phyloP scores from a whole-genome alignment of 2,329 filamentous ascomycete species.

The Pseudonectria buxi region DNA sequence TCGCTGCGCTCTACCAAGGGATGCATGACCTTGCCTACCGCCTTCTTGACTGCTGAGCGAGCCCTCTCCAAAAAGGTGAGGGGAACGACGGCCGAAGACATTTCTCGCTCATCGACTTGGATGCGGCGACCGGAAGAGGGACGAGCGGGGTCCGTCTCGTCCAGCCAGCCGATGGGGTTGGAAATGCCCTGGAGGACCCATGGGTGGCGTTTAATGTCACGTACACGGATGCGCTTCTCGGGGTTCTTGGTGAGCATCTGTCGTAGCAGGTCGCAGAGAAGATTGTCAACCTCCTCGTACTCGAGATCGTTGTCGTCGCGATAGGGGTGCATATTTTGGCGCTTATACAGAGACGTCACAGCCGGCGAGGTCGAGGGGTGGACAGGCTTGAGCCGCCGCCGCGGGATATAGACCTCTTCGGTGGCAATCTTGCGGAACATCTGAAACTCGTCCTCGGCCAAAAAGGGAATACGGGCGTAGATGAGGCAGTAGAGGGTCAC shows the following conservation, averaged over 20 bases:
- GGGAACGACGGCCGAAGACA: conserved; percentile 84
- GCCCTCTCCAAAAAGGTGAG: conserved; percentile 82
- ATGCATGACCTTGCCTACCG: conserved; percentile 57
- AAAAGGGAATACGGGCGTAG: conserved; percentile 87
- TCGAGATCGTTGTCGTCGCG: conserved; percentile 70
- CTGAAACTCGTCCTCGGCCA: conserved; percentile 84
- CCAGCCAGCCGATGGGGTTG: conserved; percentile 76
- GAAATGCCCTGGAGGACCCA: conserved; percentile 80
- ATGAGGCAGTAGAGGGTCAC: conserved; percentile 95
- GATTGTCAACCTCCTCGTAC: conserved; percentile 80
- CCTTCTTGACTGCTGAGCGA: conserved; percentile 67
- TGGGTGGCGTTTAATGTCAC: conserved; percentile 87
- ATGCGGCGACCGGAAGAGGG: conserved; percentile 78
- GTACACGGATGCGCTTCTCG: conserved; percentile 76
- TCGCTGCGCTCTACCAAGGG: conserved; percentile 52
- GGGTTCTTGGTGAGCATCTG: conserved; percentile 86
- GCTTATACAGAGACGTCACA: conserved; percentile 48
- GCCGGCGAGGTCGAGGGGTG: conserved; percentile 52
- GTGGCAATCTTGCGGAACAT: conserved; percentile 90
- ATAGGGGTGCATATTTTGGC: conserved; percentile 58
- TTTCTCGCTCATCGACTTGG: conserved; percentile 83
- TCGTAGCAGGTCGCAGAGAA: conserved; percentile 69
- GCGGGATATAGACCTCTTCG: conserved; percentile 85
- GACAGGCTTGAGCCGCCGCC: conserved; percentile 70
- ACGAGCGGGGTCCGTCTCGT: conserved; percentile 80